Percentiles rank a stretch among this genome's conserved stretches.
Conservation (phyloP, 2,329 filamentous ascomycete species). For the Trichoderma atroviride region DNA sequence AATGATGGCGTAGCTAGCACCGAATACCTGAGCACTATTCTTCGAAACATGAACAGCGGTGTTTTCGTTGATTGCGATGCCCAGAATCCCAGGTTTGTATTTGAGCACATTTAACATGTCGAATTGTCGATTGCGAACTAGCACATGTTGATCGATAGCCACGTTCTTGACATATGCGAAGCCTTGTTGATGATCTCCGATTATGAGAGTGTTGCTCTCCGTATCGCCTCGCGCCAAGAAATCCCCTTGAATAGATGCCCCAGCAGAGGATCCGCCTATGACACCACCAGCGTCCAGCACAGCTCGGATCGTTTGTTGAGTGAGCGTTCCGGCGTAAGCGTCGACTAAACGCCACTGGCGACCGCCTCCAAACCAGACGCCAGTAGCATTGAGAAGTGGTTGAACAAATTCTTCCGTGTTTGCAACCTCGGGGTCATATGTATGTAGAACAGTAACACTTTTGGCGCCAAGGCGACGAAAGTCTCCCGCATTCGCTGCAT, state of each 20-base stretch:
- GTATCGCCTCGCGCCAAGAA: conserved; percentile 20
- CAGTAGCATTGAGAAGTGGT: conserved; percentile 10
- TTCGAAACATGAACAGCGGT: conserved; percentile 13
- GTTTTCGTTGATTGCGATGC: conserved; percentile 14
- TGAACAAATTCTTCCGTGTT: conserved; percentile 18
- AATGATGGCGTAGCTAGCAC: conserved; percentile 17
- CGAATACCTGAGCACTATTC: conserved; percentile 3
- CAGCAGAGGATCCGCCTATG: conserved; percentile 14
- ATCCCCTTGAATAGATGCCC: conserved; percentile 16
- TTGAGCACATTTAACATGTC: conserved; percentile 15
- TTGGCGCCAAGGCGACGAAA: conserved; percentile 10
- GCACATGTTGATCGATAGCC: conserved; percentile 19
- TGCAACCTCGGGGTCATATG: conserved; percentile 13
- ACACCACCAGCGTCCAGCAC: conserved; percentile 11
- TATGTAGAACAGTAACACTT: conserved; percentile 10
- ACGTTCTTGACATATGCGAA: conserved; percentile 20
- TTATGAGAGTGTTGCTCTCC: conserved; percentile 10
- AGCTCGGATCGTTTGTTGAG: conserved; percentile 12
- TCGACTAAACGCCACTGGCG: conserved; percentile 20
- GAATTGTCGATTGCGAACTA: conserved; percentile 13
- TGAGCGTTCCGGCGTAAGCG: conserved; percentile 14
- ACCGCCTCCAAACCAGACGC: conserved; percentile 20
- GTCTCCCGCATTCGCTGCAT: conserved; percentile 14
- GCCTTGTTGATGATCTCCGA: conserved; percentile 19
- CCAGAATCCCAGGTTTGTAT: conserved; percentile 15